A percentile compares a stretch with the other conserved stretches of the same genome.
These are phyloP conservation scores for Erodium moschatum DNA, from an alignment of 441 rosid genomes.

Conservation along the genomic window DNA sequence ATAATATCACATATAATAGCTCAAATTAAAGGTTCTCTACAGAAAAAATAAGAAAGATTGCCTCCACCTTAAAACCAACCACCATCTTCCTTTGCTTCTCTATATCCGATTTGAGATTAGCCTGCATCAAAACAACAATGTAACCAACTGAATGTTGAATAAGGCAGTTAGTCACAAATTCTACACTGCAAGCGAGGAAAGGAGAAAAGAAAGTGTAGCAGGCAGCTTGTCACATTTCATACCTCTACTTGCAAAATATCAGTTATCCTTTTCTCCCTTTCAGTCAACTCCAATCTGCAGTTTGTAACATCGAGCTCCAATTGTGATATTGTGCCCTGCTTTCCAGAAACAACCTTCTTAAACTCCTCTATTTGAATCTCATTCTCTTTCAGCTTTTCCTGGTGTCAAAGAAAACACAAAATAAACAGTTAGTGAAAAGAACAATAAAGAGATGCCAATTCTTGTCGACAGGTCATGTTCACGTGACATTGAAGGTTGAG, in stretches of 20 bases:
- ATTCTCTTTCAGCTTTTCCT: constrained; percentile 63
- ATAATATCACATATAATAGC: background rate
- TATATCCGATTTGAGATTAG: constrained; percentile 36
- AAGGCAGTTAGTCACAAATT: no score
- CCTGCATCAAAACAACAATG: constrained; percentile 33
- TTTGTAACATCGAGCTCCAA: constrained; percentile 67
- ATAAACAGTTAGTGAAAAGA: background rate
- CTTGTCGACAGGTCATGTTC: background rate
- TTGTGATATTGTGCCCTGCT: constrained; percentile 49
- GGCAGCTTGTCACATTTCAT: background rate
- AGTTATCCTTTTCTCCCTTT: constrained; percentile 55
- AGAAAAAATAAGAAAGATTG: constrained; percentile 2
- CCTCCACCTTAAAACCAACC: constrained; percentile 39
- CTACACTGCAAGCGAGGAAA: no score
- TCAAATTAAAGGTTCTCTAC: background rate
- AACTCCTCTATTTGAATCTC: constrained; percentile 55
- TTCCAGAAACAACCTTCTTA: constrained; percentile 38
- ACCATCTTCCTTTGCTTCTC: constrained; percentile 48
- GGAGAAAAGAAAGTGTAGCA: background rate
- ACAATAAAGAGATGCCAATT: background rate
- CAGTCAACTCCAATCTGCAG: constrained; percentile 50
- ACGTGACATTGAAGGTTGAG: background rate
- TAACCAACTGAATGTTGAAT: background rate
- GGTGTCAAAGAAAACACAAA: constrained; percentile 20
- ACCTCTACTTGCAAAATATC: constrained; percentile 49